Evolutionary conservation across 1,139 yeast species (phyloP), one percentile per base, ranked within the genome.

Genomic region (Lodderomyces oxycetoniae): DNA sequence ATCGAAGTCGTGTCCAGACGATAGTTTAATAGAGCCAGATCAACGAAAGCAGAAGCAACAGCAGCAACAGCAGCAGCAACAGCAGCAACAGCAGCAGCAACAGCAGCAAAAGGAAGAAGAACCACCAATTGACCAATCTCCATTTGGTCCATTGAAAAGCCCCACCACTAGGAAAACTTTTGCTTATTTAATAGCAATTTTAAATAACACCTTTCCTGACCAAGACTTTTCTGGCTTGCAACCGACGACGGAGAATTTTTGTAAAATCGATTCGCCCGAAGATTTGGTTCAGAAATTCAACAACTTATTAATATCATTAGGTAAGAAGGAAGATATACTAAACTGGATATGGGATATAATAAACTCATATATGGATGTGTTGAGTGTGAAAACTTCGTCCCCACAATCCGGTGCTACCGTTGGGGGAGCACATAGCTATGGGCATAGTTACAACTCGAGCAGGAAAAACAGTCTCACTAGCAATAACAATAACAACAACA

Each of bases 201-300:
- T 91, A 36, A 91, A 91, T 56, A 86, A 94, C 8, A 81, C 94
- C 1, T 91, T 86, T 53, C 97, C 98, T 0, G 98, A 91, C 55
- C 95, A 91, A 52, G 98, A 91, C 53, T 91, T 89, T 50, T 76
- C 94, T 10, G 74, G 80, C 23, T 71, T 91, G 40, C 89, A 87
- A 52, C 98, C 98, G 2, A 76, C 81, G 13, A 88, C 87, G 45
- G 95, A 91, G 34, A 68, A 68, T 41, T 68, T 68, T 38, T 69
- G 62, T 41, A 50, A 59, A 38, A 52, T 68, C 15, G 61, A 66
- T 63, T 47, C 56, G 7, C 48, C 78, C 62, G 61, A 78, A 34
- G 73, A 74, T 24, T 74, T 89, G 37, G 74, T 86, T 31, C 74
- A 81, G 34, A 76, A 79, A 35, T 82, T 91, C 49, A 88, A 88